phyloP scores from a whole-genome alignment of 352 stramenopile genomes.

The Pythium aphanidermatum region DNA sequence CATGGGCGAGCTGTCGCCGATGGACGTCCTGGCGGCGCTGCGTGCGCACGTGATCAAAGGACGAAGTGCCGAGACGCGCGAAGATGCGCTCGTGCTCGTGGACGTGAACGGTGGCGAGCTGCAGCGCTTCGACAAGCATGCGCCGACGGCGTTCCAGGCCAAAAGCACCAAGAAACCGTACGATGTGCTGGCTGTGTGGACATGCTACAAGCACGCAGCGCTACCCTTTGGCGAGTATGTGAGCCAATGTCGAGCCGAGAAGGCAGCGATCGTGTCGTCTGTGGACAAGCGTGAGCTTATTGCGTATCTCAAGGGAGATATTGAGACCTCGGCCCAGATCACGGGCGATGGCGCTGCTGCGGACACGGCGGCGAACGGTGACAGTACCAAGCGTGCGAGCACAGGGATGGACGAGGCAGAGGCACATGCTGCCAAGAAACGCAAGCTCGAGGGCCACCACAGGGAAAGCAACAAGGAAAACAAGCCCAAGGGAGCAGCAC shows the following conservation, averaged over 20 bases:
- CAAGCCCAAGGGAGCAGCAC: neutral
- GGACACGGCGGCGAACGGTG: neutral
- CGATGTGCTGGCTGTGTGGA: constrained; percentile 73
- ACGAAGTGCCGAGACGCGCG: constrained; percentile 48
- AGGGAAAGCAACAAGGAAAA: constrained; percentile 35
- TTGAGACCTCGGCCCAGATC: constrained; percentile 72
- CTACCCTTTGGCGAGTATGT: constrained; percentile 83
- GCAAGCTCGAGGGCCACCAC: constrained; percentile 19
- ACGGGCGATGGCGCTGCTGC: constrained; percentile 15
- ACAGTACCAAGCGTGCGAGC: constrained; percentile 9
- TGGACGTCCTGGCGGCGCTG: constrained; percentile 37
- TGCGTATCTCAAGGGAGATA: constrained; percentile 79
- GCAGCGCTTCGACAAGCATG: constrained; percentile 54
- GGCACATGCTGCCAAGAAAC: constrained; percentile 14
- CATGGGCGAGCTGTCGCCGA: constrained; percentile 9
- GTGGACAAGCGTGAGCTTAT: constrained; percentile 88
- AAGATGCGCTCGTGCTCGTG: constrained; percentile 52
- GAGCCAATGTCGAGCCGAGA: constrained; percentile 71
- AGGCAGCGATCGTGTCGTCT: constrained; percentile 75
- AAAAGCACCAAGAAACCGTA: constrained; percentile 81
- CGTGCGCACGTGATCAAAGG: constrained; percentile 71
- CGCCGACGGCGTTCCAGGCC: constrained; percentile 68
- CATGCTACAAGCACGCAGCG: constrained; percentile 67
- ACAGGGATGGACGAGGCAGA: constrained; percentile 3
- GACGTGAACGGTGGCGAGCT: constrained; percentile 43